Percentiles rank a stretch among this genome's conserved stretches.
phyloP scores from a whole-genome alignment of 1,139 yeast genomes.

The Candida neerlandica region DNA sequence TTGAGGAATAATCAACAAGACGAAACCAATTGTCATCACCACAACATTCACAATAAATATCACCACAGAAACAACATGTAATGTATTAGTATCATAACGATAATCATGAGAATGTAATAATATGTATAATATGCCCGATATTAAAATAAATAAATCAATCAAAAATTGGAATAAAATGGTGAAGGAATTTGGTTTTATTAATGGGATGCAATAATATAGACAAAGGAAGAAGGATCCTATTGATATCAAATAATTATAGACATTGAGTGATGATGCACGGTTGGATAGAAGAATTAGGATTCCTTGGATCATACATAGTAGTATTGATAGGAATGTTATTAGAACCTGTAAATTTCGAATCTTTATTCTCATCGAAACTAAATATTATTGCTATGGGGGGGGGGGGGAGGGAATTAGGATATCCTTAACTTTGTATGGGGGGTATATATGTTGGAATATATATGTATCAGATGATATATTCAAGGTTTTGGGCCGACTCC shows the following conservation, averaged over 20 bases:
- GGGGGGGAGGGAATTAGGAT: not conserved
- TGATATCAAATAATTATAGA: constrained; percentile 10
- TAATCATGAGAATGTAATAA: not conserved
- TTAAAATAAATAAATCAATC: constrained; percentile 19
- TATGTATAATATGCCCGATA: constrained; percentile 21
- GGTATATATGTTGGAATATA: too few relatives aligned
- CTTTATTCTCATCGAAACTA: not conserved
- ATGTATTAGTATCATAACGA: not conserved
- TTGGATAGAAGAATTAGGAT: constrained; percentile 8
- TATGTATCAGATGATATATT: too few relatives aligned
- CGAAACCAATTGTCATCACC: constrained; percentile 13
- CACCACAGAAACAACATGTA: constrained; percentile 5
- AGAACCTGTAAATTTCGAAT: constrained; percentile 11
- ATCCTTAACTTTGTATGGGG: too few relatives aligned
- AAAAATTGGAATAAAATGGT: constrained; percentile 13
- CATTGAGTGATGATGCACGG: constrained; percentile 1
- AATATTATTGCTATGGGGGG: not conserved
- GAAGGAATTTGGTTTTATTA: constrained; percentile 6
- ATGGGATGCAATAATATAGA: constrained; percentile 6
- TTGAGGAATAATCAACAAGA: constrained; percentile 7
- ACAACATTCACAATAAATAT: constrained; percentile 20
- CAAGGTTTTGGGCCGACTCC: too few relatives aligned
- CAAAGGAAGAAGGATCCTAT: constrained; percentile 9
- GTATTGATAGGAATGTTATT: constrained; percentile 4
- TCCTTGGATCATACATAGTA: constrained; percentile 8